These are phyloP conservation scores for Escovopsis weberi DNA, from an alignment of 2,329 filamentous ascomycete genomes.

Conservation along the genomic window DNA sequence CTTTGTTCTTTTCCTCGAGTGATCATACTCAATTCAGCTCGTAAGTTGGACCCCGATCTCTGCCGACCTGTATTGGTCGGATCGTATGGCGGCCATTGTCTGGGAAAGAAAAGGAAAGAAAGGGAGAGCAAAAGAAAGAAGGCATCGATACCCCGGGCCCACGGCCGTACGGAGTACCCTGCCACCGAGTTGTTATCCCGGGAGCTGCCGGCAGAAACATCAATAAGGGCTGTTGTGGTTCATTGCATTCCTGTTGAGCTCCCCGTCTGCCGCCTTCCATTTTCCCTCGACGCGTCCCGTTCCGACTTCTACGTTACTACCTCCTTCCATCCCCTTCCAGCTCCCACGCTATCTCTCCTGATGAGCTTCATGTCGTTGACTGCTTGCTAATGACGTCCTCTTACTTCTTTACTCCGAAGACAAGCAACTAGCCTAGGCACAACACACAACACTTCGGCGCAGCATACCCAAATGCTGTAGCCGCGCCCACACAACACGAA, in stretches of 20 bases:
- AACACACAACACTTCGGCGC: background rate
- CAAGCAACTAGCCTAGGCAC: background rate
- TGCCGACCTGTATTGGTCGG: background rate
- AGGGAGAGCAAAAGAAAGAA: no score
- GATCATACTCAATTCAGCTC: background rate
- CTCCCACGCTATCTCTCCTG: slow-evolving; percentile 6
- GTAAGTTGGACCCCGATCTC: background rate
- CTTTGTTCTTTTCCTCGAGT: no score
- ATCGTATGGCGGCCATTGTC: slow-evolving; percentile 4
- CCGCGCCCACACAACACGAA: no score
- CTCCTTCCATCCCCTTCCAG: slow-evolving; percentile 12
- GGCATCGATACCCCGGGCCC: background rate
- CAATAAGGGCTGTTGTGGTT: slow-evolving; percentile 1
- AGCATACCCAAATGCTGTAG: no score
- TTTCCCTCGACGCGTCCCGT: no score
- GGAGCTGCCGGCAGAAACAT: slow-evolving; percentile 4
- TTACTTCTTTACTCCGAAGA: background rate
- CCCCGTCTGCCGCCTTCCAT: slow-evolving; percentile 4
- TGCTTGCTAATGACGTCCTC: slow-evolving; percentile 5
- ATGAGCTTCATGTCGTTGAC: slow-evolving; percentile 7
- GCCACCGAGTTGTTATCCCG: slow-evolving; percentile 4
- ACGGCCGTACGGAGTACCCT: background rate
- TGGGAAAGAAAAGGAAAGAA: no score
- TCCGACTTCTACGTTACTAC: background rate
- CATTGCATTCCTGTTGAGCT: slow-evolving; percentile 7